Evolutionary conservation across 2,329 filamentous ascomycete species (phyloP).

Genomic region (Epichloe sylvatica): DNA sequence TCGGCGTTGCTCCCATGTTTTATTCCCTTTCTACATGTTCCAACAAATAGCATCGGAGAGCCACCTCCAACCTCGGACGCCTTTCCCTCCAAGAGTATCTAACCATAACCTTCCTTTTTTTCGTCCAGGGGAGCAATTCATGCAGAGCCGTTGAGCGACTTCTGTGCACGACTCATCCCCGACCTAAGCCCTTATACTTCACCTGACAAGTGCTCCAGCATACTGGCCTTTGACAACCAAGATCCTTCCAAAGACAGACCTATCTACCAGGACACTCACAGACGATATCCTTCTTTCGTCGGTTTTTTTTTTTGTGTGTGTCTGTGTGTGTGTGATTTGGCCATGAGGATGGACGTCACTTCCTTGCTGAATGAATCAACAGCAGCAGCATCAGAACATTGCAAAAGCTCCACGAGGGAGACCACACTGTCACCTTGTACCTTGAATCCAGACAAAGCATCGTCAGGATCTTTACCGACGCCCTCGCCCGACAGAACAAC

Average conservation of each 20-base stretch:
- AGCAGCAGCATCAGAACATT: constrained; percentile 8
- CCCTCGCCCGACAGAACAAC: constrained; percentile 20
- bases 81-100: background rate
- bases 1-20: background rate
- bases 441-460: constrained; percentile 1
- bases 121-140: background rate
- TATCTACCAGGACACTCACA: background rate
- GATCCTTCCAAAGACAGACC: background rate
- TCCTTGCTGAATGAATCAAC: constrained; percentile 25
- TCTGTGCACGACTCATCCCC: constrained; percentile 1
- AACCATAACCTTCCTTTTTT: background rate
- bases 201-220: background rate
- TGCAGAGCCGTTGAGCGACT: background rate
- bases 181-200: background rate
- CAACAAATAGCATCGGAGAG: constrained; percentile 5
- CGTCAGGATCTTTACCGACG: constrained; percentile 15
- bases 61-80: constrained; percentile 6
- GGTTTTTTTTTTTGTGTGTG: background rate
- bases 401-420: constrained; percentile 5
- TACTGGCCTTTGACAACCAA: background rate
- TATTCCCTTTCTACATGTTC: constrained; percentile 1
- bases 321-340: background rate
- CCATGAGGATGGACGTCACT: constrained; percentile 25
- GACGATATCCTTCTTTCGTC: background rate
- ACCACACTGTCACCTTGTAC: constrained; percentile 6